Conservation (phyloP, 2,329 filamentous ascomycete genomes). For the Malbranchea cinnamomea region DNA sequence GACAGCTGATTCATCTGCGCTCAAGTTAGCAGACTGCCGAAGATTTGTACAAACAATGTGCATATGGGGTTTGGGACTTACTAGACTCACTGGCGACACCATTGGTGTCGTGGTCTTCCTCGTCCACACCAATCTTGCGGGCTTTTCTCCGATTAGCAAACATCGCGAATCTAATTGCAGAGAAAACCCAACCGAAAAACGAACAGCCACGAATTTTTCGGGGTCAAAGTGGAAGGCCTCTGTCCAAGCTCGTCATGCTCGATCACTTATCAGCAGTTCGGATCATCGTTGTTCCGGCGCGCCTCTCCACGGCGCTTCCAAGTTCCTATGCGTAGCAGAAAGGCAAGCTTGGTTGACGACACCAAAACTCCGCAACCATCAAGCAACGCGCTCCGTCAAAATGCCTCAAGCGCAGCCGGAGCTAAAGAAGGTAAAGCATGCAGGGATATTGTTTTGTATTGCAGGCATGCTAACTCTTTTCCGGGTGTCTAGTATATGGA, state of each 20-base stretch:
- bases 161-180: no score
- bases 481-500: slow-evolving; percentile 67
- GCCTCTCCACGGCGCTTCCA: no score
- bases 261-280: no score
- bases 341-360: no score
- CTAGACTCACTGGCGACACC: slow-evolving; percentile 3
- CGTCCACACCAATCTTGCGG: slow-evolving; percentile 4
- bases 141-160: slow-evolving; percentile 6
- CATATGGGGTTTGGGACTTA: no score
- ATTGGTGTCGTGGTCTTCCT: not conserved
- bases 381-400: slow-evolving; percentile 27
- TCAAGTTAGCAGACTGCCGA: not conserved
- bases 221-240: no score
- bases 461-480: slow-evolving; percentile 1
- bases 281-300: no score
- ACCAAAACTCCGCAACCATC: no score
- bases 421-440: slow-evolving; percentile 70
- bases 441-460: slow-evolving; percentile 4
- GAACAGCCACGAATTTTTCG: slow-evolving; percentile 11
- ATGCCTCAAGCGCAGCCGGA: slow-evolving; percentile 99
- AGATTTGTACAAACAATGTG: not conserved
- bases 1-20: slow-evolving; percentile 1
- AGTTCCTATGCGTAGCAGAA: no score
- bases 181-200: slow-evolving; percentile 12
- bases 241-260: no score